Evolutionary conservation across 225 moss, liverwort and hornwort species (phyloP), one percentile per base, ranked within the genome.

Genomic region (Sphagnum tenellum): DNA sequence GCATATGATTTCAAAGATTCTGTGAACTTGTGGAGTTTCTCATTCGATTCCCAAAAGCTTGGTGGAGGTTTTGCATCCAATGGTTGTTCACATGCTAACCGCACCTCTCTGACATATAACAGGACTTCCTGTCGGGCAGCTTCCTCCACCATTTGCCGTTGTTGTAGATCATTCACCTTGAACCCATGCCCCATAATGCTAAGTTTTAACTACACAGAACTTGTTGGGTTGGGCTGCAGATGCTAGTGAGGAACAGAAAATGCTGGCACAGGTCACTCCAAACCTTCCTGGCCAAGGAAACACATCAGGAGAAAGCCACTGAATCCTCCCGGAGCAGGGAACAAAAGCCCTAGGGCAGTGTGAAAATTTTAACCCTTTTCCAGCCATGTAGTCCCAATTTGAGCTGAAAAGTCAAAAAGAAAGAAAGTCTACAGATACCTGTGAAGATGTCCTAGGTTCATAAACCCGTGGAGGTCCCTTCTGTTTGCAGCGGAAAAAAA

Each of bases 401-500:
- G 57, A 63, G 7, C 56, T 61, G 67, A 12, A 67, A 12, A 7
- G 13, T 49, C 45, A 4, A 4, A 8, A 3, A 0, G 5, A n/a
- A 52, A 45, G 44, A 48, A 49, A 0, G 0, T 57, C 55, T 57
- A 44, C 63, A 7, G 11, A 61, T 82, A 96, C 96, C 90, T 92
- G 92, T 66, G 85, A 80, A 61, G 74, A 78, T 51, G 89, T 60
- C 55, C 92, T 88, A 67, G 96, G 87, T 69, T 92, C 96, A 72
- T 89, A 98, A 70, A 79, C 73, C 66, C 90, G 77, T 70, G 70
- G 78, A 49, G 72, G 72, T 56, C 96, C 96, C 71, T 89, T 83
- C 69, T 86, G 88, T 75, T 92, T 98, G 82, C 92, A 89, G 62
- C 90, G 84, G 72, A 98, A 98, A 55, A 81, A 98, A 45, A 92